These are phyloP conservation scores for Amphicarpaea edgeworthii DNA, from an alignment of 306 rosid species.

Conservation along the genomic window DNA sequence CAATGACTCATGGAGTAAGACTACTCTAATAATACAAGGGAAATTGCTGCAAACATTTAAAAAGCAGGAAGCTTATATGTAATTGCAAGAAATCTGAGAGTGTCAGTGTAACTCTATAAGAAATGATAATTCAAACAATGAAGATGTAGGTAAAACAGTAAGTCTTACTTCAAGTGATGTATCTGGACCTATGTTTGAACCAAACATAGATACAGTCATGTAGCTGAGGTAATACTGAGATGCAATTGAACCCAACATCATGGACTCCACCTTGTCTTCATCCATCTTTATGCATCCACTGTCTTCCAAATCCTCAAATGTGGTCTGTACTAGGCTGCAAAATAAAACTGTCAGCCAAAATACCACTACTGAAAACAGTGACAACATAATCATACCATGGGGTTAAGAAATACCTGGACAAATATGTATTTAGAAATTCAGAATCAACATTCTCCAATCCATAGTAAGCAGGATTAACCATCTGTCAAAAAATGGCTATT, in stretches of 20 bases:
- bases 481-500: slow-evolving; percentile 54
- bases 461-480: slow-evolving; percentile 96
- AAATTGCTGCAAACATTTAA: too few species aligned
- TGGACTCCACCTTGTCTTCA: slow-evolving; percentile 73
- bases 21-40: too few species aligned
- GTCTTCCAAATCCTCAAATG: slow-evolving; percentile 96
- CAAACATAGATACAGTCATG: slow-evolving; percentile 92
- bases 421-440: slow-evolving; percentile 72
- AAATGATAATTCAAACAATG: slow-evolving; percentile 17
- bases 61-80: too few species aligned
- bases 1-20: too few species aligned
- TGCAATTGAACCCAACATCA: slow-evolving; percentile 93
- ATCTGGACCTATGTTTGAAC: slow-evolving; percentile 89
- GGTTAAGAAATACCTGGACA: slow-evolving; percentile 70
- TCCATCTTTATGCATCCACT: slow-evolving; percentile 92
- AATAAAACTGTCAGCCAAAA: slow-evolving; percentile 43
- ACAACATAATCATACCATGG: neutral
- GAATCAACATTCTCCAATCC: slow-evolving; percentile 82
- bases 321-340: slow-evolving; percentile 80
- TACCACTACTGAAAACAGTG: slow-evolving; percentile 24
- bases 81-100: too few species aligned
- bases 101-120: too few species aligned
- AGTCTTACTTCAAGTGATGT: slow-evolving; percentile 89
- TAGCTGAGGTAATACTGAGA: slow-evolving; percentile 96
- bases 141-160: slow-evolving; percentile 2